These are phyloP conservation scores for Martiniozyma abietophila DNA, from an alignment of 805 yeast genomes.

Conservation along the genomic window DNA sequence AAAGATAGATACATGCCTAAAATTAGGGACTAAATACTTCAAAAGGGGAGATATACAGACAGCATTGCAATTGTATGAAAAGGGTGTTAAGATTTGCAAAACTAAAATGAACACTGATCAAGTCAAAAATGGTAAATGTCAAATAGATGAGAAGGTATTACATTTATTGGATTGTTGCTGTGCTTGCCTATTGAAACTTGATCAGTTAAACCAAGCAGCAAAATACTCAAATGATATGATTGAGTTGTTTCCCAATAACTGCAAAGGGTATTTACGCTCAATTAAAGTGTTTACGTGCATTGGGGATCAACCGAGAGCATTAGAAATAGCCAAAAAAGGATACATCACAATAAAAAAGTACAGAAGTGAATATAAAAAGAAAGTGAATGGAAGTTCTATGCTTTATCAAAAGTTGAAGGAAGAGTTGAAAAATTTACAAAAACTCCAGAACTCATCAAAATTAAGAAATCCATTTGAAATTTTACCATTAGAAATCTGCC, in stretches of 20 bases:
- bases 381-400: constrained; percentile 27
- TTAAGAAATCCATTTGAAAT: constrained; percentile 15
- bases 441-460: not conserved
- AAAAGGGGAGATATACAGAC: constrained; percentile 9
- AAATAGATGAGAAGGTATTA: constrained; percentile 4
- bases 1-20: not conserved
- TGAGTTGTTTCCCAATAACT: constrained; percentile 33
- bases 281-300: constrained; percentile 28
- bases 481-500: constrained; percentile 22
- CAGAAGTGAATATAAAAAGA: constrained; percentile 16
- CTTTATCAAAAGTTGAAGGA: constrained; percentile 23
- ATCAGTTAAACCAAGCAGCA: constrained; percentile 25
- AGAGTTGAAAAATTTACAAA: constrained; percentile 8
- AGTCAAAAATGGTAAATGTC: constrained; percentile 1
- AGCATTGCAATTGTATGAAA: no score
- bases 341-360: constrained; percentile 29
- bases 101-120: constrained; percentile 12
- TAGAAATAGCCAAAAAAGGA: constrained; percentile 30
- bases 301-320: constrained; percentile 28
- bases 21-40: constrained; percentile 1
- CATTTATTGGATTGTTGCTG: constrained; percentile 35
- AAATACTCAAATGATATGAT: constrained; percentile 30
- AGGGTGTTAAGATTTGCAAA: constrained; percentile 17
- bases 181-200: constrained; percentile 38
- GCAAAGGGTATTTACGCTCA: constrained; percentile 40